phyloP scores from a whole-genome alignment of 2,329 filamentous ascomycete genomes.

The Ceratocystis diversiconidia region DNA sequence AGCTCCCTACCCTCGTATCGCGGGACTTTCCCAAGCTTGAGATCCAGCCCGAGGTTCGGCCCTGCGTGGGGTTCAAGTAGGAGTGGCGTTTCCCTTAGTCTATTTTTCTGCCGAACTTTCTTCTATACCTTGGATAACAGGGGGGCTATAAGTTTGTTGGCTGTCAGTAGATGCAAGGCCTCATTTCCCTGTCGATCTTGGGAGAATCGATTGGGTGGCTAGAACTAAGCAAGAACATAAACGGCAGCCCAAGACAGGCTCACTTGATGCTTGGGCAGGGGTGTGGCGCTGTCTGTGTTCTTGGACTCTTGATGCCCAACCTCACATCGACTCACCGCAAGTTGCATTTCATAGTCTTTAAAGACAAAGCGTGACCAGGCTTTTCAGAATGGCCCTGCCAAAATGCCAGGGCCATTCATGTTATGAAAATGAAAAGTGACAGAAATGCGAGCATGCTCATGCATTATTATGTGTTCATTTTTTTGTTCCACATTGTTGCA shows the following conservation, averaged over 20 bases:
- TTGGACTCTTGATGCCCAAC: slow-evolving; percentile 7
- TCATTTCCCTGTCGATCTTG: slow-evolving; percentile 1
- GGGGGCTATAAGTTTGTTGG: background rate
- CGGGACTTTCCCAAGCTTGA: background rate
- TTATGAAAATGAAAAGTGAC: slow-evolving; percentile 1
- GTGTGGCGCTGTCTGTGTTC: background rate
- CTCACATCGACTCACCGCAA: slow-evolving; percentile 6
- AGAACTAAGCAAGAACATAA: background rate
- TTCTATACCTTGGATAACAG: background rate
- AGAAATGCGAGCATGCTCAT: background rate
- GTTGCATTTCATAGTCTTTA: background rate
- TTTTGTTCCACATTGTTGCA: background rate
- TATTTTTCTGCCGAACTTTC: background rate
- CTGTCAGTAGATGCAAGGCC: slow-evolving; percentile 1
- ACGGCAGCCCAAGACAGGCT: background rate
- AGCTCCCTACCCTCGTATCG: background rate
- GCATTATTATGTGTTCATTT: background rate
- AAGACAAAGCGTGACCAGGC: background rate
- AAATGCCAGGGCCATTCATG: background rate
- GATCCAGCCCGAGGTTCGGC: background rate
- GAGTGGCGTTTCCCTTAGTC: background rate
- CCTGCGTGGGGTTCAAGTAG: background rate
- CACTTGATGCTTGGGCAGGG: background rate
- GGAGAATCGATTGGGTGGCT: background rate
- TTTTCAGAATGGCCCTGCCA: background rate